Conservation (phyloP, 768 basidiomycete genomes). For the Boletales sp. region DNA sequence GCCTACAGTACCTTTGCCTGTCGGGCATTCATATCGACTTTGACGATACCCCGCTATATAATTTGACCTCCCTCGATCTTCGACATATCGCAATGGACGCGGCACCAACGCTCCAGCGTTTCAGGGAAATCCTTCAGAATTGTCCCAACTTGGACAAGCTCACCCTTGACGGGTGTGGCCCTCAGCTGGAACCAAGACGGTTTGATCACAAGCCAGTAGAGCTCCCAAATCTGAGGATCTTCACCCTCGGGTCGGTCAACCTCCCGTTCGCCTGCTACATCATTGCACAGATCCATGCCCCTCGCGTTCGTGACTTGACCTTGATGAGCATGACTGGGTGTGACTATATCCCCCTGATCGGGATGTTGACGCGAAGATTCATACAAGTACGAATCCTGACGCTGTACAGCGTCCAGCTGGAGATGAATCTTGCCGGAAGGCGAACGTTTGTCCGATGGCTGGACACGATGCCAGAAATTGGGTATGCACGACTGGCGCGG, state of each 20-base stretch:
- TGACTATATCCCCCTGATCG: constrained; percentile 50
- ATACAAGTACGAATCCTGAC: constrained; percentile 54
- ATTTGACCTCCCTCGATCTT: constrained; percentile 64
- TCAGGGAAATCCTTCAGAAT: constrained; percentile 48
- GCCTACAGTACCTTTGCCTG: constrained; percentile 49
- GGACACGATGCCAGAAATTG: constrained; percentile 54
- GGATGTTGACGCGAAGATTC: constrained; percentile 44
- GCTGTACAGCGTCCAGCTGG: constrained; percentile 43
- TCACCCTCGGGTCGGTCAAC: constrained; percentile 57
- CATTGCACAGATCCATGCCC: constrained; percentile 49
- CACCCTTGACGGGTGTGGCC: constrained; percentile 61
- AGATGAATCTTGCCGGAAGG: constrained; percentile 21
- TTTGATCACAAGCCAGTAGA: constrained; percentile 37
- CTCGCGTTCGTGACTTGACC: constrained; percentile 54
- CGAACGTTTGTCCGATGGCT: constrained; percentile 46
- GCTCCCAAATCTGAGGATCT: constrained; percentile 46
- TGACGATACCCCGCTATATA: constrained; percentile 40
- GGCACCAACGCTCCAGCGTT: constrained; percentile 46
- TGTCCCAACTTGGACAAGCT: constrained; percentile 54
- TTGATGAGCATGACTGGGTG: constrained; percentile 50
- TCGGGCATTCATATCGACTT: constrained; percentile 65
- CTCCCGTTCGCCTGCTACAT: constrained; percentile 45
- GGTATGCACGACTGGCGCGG: constrained; percentile 47
- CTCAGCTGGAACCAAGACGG: constrained; percentile 31
- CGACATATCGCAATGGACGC: constrained; percentile 54